phyloP scores from a whole-genome alignment of 257 asterid species.

The Scutellaria minor region DNA sequence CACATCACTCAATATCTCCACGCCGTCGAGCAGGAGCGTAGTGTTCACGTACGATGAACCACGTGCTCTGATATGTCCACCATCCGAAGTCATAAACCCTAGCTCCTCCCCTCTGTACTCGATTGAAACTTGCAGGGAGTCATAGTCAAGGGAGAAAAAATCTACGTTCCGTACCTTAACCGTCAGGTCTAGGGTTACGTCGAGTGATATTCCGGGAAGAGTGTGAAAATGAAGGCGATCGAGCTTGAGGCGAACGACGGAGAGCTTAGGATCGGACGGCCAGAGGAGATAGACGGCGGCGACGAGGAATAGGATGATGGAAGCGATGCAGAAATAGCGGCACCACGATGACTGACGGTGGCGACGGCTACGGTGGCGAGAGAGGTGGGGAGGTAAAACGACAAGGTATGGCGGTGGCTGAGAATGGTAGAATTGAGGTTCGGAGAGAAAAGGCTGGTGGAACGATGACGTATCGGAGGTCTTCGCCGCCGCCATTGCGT shows the following conservation, averaged over 20 bases:
- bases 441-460: conserved; percentile 64
- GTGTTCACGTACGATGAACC: conserved; percentile 68
- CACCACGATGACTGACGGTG: conserved; percentile 43
- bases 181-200: conserved; percentile 65
- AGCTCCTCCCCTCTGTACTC: conserved; percentile 73
- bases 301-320: conserved; percentile 48
- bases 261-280: conserved; percentile 84
- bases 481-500: conserved; percentile 51
- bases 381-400: conserved; percentile 55
- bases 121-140: conserved; percentile 51
- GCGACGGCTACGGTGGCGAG: conserved; percentile 43
- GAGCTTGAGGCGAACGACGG: conserved; percentile 63
- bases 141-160: conserved; percentile 69
- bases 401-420: conserved; percentile 53
- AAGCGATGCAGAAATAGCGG: conserved; percentile 40
- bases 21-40: conserved; percentile 61
- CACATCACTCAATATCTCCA: conserved; percentile 55
- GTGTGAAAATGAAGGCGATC: conserved; percentile 53
- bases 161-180: conserved; percentile 67
- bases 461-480: conserved; percentile 38
- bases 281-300: conserved; percentile 61
- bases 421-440: conserved; percentile 33
- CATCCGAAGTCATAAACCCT: conserved; percentile 57
- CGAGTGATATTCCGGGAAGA: conserved; percentile 55
- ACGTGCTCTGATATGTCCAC: conserved; percentile 69